phyloP scores from a whole-genome alignment of 2,329 filamentous ascomycete species.

The Fusarium subtropicale region DNA sequence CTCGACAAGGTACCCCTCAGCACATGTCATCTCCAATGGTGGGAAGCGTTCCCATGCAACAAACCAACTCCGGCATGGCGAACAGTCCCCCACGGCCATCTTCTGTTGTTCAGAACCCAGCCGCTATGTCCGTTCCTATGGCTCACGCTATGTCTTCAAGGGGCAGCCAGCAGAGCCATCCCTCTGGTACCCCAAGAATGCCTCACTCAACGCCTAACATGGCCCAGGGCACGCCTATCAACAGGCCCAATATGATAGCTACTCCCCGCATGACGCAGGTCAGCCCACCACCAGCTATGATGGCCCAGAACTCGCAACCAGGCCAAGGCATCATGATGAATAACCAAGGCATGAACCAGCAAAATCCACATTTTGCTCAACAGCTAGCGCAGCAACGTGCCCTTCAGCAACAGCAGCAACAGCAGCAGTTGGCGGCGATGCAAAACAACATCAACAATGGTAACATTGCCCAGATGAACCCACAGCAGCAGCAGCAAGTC shows the following conservation, averaged over 20 bases:
- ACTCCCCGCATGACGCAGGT: slow-evolving; percentile 73
- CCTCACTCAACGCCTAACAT: slow-evolving; percentile 71
- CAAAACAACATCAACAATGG: slow-evolving; percentile 54
- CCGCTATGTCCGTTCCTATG: slow-evolving; percentile 70
- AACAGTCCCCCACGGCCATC: slow-evolving; percentile 74
- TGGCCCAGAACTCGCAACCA: slow-evolving; percentile 68
- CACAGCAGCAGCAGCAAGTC: slow-evolving; percentile 56
- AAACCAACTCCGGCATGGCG: slow-evolving; percentile 74
- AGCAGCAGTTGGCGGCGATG: slow-evolving; percentile 51
- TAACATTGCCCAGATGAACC: slow-evolving; percentile 54
- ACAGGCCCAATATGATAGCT: slow-evolving; percentile 61
- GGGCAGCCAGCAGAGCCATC: slow-evolving; percentile 75
- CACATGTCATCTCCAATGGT: slow-evolving; percentile 75
- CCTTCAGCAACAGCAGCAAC: slow-evolving; percentile 55
- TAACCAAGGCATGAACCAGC: slow-evolving; percentile 57
- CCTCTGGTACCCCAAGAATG: slow-evolving; percentile 71
- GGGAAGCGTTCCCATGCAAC: slow-evolving; percentile 71
- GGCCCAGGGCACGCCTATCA: slow-evolving; percentile 69
- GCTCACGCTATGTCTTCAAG: slow-evolving; percentile 71
- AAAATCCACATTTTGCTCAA: slow-evolving; percentile 55
- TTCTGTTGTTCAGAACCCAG: slow-evolving; percentile 71
- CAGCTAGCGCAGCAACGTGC: slow-evolving; percentile 63
- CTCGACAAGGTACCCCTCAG: slow-evolving; percentile 72
- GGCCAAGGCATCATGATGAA: slow-evolving; percentile 64
- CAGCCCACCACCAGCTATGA: slow-evolving; percentile 70